Percentiles rank a stretch among this genome's conserved stretches.
These are phyloP conservation scores for Heliosperma pusillum DNA, from an alignment of 148 eudicot species.

Conservation along the genomic window DNA sequence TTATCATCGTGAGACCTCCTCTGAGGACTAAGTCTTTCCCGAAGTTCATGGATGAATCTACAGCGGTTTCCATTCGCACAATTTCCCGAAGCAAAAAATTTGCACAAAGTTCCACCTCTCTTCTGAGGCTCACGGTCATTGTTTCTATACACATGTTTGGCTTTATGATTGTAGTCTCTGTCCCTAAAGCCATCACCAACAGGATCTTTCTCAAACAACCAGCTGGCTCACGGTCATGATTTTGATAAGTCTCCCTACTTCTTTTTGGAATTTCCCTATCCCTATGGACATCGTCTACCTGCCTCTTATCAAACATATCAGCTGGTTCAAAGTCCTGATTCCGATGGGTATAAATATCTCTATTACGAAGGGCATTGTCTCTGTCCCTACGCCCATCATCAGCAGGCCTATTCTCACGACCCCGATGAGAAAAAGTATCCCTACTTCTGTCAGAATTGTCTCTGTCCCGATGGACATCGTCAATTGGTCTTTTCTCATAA, in stretches of 20 bases:
- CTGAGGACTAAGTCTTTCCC: slow-evolving; percentile 24
- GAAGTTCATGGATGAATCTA: slow-evolving; percentile 37
- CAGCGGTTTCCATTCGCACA: slow-evolving; percentile 40
- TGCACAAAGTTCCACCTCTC: slow-evolving; percentile 31
- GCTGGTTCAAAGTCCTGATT: slow-evolving; percentile 27
- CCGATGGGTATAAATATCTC: slow-evolving; percentile 7
- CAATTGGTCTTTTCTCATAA: slow-evolving; percentile 4
- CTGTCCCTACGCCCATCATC: slow-evolving; percentile 29
- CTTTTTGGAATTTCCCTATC: slow-evolving; percentile 10
- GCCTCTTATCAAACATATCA: slow-evolving; percentile 12
- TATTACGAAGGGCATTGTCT: slow-evolving; percentile 3
- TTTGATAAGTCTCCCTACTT: slow-evolving; percentile 20
- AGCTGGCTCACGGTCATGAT: slow-evolving; percentile 28
- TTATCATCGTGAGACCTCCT: slow-evolving; percentile 31
- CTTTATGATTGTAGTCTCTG: slow-evolving; percentile 20
- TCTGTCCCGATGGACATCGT: slow-evolving; percentile 1
- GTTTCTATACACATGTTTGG: slow-evolving; percentile 15
- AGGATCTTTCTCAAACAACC: slow-evolving; percentile 14
- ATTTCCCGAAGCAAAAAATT: slow-evolving; percentile 43
- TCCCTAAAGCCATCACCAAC: slow-evolving; percentile 27
- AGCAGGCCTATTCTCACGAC: slow-evolving; percentile 24
- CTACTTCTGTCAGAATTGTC: slow-evolving; percentile 12
- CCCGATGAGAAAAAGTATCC: slow-evolving; percentile 2
- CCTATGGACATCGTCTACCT: slow-evolving; percentile 20
- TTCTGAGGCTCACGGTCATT: slow-evolving; percentile 31